Base-by-base conservation (phyloP, 2,329 filamentous ascomycete species). In the Lachnellula cervina region DNA sequence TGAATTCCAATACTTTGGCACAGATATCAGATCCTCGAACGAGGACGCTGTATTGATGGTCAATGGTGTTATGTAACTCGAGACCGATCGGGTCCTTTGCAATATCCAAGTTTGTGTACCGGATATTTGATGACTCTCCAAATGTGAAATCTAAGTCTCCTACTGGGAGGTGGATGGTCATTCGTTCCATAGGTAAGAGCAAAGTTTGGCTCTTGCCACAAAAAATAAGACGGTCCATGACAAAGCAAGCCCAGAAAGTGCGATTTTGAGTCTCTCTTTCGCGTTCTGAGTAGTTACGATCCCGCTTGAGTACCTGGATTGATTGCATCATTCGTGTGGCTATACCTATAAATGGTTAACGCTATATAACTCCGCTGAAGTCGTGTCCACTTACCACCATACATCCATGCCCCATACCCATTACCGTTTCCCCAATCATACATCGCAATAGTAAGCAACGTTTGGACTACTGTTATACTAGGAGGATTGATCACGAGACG, bases 231-330 rank as follows among this genome's bases (percentile, higher is more conserved):
- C 74, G 72, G 55, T 76, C 74, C 67, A 77, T 72, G 32, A 77
- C 70, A 52, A 76, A 76, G 57, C 75, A 77, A 0, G 70, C 70
- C 75, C 75, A 77, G 44, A 74, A 76, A 0, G 74, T 75, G 1
- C 74, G 62, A 2, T 71, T 73, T 38, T 74, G 69, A 3, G 72
- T 69, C 19, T 64, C 62, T 35, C 50, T 40, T 16, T 61, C 56
- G 23, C 40, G 40, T 21, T 44, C 40, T 44, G 16, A 44, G 19
- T 44, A 28, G 25, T n/a, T 44, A 14, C 17, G 0, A 71, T 68
- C 0, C 64, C 60, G 4, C 66, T 28, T 28, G 25, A 62, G 40
- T 34, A 60, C 28, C 17, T 69, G 21, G 59, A 53, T 3, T 60
- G 67, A 75, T 73, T 28, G 25, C 25, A 28, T 28, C 25, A 28